These are phyloP conservation scores for Ilyonectria mors-panacis DNA, from an alignment of 2,329 filamentous ascomycete genomes.

Conservation along the genomic window DNA sequence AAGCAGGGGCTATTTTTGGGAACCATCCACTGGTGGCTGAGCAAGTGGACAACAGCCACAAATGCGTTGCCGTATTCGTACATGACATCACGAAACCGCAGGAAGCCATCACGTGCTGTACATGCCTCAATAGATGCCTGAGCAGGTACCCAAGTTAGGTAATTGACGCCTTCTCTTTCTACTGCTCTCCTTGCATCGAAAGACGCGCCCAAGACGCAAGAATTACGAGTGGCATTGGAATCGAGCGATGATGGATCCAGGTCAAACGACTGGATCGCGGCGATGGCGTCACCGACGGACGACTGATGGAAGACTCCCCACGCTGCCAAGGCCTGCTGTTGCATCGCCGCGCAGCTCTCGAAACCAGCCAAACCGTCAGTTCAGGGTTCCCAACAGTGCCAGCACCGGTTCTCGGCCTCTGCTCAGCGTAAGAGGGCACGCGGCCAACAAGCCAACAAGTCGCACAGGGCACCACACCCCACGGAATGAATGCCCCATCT, in stretches of 20 bases:
- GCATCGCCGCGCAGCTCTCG: constrained; percentile 6
- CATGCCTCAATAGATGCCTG: constrained; percentile 6
- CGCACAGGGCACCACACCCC: neutral
- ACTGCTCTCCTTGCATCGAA: neutral
- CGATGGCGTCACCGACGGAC: constrained; percentile 40
- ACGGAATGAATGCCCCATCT: constrained; percentile 9
- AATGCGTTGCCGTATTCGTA: neutral
- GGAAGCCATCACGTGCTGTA: constrained; percentile 8
- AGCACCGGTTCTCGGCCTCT: constrained; percentile 17
- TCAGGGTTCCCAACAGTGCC: neutral
- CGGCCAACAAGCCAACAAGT: neutral
- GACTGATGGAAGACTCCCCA: constrained; percentile 27
- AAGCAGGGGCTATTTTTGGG: neutral
- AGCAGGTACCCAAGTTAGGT: neutral
- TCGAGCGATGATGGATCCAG: constrained; percentile 22
- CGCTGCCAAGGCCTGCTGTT: constrained; percentile 14
- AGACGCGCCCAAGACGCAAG: neutral
- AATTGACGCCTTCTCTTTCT: neutral
- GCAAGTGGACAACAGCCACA: neutral
- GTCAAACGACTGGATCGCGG: constrained; percentile 21
- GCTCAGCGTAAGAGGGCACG: constrained; percentile 1
- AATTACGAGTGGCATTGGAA: constrained; percentile 1
- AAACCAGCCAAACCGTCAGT: neutral
- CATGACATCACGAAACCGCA: neutral
- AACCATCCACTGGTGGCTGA: neutral